Evolutionary conservation across 441 rosid species (phyloP), one percentile per base, ranked within the genome.

Genomic region (Flueggea neowawraea): DNA sequence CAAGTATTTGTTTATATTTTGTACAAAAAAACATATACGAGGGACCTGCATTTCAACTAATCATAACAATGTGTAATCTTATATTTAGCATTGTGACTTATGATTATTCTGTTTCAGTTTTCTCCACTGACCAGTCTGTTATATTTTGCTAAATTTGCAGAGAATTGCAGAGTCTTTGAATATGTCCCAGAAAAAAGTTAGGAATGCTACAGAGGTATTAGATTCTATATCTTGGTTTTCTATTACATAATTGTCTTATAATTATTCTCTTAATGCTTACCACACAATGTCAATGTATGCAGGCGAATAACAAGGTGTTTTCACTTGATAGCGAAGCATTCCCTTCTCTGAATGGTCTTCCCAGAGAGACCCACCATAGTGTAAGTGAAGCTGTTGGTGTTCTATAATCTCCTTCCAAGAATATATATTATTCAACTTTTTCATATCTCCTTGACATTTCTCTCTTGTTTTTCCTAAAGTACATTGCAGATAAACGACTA

Each of bases 291-390:
- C 28, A 62, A 56, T 57, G 48, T 56, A 45, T 72, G 72, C 71
- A 94, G 97, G 97, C 90, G 10, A 71, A 78, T 51, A 85, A 86
- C 69, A 95, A 81, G 84, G 84, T 91, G 54, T 82, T 84, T 75
- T 91, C 97, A 0, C 87, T 95, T 39, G 99, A 95, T 59, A 84
- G 97, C 73, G 96, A 86, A 67, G 93, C 91, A 60, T 91, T 84
- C 75, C 97, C 93, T 54, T 85, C 92, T 52, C 69, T 88, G 78
- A 91, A 83, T 48, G 98, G 97, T 73, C 80, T 91, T 15, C 96
- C 99, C 2, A 95, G 97, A 64, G 91, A 86, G 70, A 87, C 96
- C 51, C 92, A 84, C 71, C 97, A 91, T 60, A 89, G 96, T 52
- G 99, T 95, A 63, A 75, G 95, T 79, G 54, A 55, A 58, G 55